Conservation (phyloP, 1,284 basidiomycete species). For the Chalciporus piperatoides region DNA sequence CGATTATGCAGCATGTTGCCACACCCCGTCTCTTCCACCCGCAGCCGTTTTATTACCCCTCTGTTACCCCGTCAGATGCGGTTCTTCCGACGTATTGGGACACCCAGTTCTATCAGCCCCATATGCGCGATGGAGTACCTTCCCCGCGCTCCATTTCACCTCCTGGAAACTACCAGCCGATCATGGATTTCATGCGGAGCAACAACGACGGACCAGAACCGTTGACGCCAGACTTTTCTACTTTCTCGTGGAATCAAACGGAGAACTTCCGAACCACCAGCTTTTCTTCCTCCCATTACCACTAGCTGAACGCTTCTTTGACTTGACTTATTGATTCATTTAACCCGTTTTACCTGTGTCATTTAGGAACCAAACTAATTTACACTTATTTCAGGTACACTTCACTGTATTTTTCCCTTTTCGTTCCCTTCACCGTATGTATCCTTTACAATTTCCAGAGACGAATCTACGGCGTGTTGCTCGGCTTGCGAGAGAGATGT, state of each 20-base stretch:
- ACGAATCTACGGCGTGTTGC: conserved; percentile 10
- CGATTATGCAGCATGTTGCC: conserved; percentile 5
- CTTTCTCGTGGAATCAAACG: conserved; percentile 24
- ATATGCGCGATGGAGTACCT: neutral
- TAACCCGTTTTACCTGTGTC: conserved; percentile 11
- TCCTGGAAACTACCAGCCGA: conserved; percentile 11
- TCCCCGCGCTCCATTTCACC: neutral
- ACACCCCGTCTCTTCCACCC: conserved; percentile 4
- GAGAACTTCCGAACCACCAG: conserved; percentile 13
- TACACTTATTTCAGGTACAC: conserved; percentile 5
- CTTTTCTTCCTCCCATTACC: conserved; percentile 18
- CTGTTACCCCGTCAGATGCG: neutral
- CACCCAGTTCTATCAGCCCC: conserved; percentile 8
- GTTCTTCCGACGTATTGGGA: neutral
- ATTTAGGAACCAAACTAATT: conserved; percentile 20
- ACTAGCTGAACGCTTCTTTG: conserved; percentile 15
- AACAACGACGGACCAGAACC: conserved; percentile 6
- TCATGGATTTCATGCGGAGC: conserved; percentile 12
- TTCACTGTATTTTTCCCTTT: conserved; percentile 22
- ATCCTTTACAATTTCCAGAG: conserved; percentile 9
- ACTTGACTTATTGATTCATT: conserved; percentile 31
- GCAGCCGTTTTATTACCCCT: neutral
- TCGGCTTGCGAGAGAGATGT: conserved; percentile 33
- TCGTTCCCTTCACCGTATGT: conserved; percentile 12
- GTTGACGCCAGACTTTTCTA: conserved; percentile 14